Conservation (phyloP, 2,329 filamentous ascomycete genomes). For the Ceratocystis huliohia region DNA sequence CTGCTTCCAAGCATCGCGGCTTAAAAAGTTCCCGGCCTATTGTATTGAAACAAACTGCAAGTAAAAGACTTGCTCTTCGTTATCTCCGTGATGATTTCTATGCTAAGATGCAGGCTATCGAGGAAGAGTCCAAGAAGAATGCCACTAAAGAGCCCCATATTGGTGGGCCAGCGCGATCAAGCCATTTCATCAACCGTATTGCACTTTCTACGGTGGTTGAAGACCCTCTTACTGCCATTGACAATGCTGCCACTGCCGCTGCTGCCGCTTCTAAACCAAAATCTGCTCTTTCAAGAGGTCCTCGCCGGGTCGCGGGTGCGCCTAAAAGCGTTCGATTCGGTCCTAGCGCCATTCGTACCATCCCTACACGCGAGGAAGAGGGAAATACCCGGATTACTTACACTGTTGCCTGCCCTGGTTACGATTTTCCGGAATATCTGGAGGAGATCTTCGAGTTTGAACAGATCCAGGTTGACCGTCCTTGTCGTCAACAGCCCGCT, state of each 20-base stretch:
- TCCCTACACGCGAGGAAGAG: neutral
- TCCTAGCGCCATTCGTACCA: neutral
- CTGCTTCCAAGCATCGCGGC: neutral
- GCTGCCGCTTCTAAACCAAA: neutral
- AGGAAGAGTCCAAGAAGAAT: neutral
- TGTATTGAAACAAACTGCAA: neutral
- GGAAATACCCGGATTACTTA: neutral
- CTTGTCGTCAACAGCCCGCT: neutral
- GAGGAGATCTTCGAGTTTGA: neutral
- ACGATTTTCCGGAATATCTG: neutral
- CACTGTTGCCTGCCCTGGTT: neutral
- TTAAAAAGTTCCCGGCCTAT: neutral
- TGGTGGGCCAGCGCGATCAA: neutral
- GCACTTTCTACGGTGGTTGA: neutral
- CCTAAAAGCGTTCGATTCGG: neutral
- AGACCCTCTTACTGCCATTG: neutral
- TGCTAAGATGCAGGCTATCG: neutral
- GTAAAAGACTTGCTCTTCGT: neutral
- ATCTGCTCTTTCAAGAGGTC: neutral
- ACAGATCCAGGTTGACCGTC: neutral
- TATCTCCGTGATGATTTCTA: neutral
- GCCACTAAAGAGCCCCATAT: neutral
- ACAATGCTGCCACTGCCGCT: neutral
- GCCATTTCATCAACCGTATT: neutral
- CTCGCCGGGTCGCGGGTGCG: neutral